A percentile compares a stretch with the other conserved stretches of the same genome.
Evolutionary conservation across 1,284 basidiomycete genomes (phyloP).

Genomic region (Ceratobasidium sp.): DNA sequence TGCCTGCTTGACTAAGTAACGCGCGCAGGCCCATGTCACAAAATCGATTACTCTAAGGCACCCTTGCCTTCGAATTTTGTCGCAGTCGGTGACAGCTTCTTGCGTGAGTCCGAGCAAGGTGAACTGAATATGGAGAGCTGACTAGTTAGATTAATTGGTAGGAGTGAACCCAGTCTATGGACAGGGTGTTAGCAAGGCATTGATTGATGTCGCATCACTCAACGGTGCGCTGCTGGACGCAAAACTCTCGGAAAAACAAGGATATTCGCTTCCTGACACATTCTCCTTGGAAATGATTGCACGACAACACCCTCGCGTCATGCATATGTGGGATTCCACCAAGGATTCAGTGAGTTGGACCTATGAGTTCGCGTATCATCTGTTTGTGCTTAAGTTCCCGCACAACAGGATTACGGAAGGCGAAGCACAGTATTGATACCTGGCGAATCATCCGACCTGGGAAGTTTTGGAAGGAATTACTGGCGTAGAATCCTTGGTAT

Average conservation of each 20-base stretch:
- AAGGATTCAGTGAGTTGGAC: constrained; percentile 16
- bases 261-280: not conserved
- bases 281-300: constrained; percentile 27
- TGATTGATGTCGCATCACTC: constrained; percentile 22
- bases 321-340: constrained; percentile 36
- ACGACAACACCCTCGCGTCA: constrained; percentile 20
- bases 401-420: constrained; percentile 22
- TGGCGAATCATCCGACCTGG: constrained; percentile 25
- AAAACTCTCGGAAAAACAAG: not conserved
- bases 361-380: not conserved
- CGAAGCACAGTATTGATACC: constrained; percentile 1
- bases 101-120: constrained; percentile 5
- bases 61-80: constrained; percentile 33
- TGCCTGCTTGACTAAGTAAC: not conserved
- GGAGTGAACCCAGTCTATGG: constrained; percentile 26
- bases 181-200: constrained; percentile 31
- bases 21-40: constrained; percentile 11
- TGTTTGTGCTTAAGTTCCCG: too few relatives aligned
- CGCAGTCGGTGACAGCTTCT: constrained; percentile 25
- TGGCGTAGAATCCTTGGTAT: constrained; percentile 22
- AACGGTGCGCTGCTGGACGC: constrained; percentile 24
- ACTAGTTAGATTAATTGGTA: too few relatives aligned
- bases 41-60: constrained; percentile 22
- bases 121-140: not conserved
- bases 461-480: constrained; percentile 28